These are phyloP conservation scores for Diaporthe sp. DNA, from an alignment of 2,329 filamentous ascomycete genomes.

Conservation along the genomic window DNA sequence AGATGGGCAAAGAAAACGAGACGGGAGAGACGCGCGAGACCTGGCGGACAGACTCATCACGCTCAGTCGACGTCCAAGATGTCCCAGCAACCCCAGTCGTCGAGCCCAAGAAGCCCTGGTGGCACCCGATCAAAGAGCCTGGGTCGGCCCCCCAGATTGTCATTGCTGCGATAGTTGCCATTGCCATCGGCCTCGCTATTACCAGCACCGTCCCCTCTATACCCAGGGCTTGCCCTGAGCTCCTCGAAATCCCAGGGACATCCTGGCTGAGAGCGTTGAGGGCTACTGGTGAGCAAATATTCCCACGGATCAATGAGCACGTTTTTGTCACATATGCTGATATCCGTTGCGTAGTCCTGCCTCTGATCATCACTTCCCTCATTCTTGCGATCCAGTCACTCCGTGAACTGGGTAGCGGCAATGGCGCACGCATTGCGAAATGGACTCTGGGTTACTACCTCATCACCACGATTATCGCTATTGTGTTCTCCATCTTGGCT, in stretches of 20 bases:
- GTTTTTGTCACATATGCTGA: background rate
- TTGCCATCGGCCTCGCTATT: conserved; percentile 59
- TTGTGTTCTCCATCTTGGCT: conserved; percentile 57
- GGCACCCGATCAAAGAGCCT: conserved; percentile 50
- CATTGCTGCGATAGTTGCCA: conserved; percentile 57
- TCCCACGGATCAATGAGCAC: background rate
- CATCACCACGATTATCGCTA: conserved; percentile 59
- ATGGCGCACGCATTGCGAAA: conserved; percentile 55
- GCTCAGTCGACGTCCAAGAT: background rate
- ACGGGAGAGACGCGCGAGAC: background rate
- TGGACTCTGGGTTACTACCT: conserved; percentile 63
- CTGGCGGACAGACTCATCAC: conserved; percentile 4
- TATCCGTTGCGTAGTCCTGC: conserved; percentile 52
- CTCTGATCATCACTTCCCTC: conserved; percentile 63
- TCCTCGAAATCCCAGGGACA: conserved; percentile 59
- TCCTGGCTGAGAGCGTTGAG: conserved; percentile 61
- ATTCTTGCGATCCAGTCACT: conserved; percentile 61
- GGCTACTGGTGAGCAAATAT: conserved; percentile 53
- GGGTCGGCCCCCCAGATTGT: conserved; percentile 59
- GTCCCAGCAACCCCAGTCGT: background rate
- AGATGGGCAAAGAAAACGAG: conserved; percentile 11
- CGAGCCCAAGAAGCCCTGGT: conserved; percentile 45
- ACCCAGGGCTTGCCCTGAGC: conserved; percentile 51
- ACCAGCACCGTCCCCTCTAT: conserved; percentile 54
- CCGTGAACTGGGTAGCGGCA: conserved; percentile 52